Evolutionary conservation across 176 grass and related monocot species (phyloP).

Genomic region (Avena sativa): DNA sequence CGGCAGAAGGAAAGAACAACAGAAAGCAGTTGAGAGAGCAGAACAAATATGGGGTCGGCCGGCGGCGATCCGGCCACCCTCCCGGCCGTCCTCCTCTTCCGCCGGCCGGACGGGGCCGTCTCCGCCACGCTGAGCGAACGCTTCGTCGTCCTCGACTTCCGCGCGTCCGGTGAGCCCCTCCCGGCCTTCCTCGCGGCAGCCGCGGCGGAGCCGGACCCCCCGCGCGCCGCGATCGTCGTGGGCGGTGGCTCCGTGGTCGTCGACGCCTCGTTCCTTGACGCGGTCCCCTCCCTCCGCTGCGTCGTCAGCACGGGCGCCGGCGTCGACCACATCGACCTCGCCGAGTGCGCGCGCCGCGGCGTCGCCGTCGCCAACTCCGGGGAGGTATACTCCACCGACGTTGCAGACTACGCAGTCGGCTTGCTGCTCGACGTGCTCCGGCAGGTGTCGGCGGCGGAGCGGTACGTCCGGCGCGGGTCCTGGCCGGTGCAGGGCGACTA

Average conservation of each 20-base stretch:
- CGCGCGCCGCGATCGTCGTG: conserved; percentile 32
- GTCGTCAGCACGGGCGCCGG: conserved; percentile 44
- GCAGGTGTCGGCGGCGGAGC: conserved; percentile 41
- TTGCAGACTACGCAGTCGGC: conserved; percentile 57
- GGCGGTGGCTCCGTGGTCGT: not conserved
- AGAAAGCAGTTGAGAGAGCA: not conserved
- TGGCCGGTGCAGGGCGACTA: conserved; percentile 48
- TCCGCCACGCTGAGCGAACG: not conserved
- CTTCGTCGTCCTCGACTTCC: conserved; percentile 38
- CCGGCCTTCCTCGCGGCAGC: conserved; percentile 41
- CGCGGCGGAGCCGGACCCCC: not conserved
- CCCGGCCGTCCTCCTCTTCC: conserved; percentile 25
- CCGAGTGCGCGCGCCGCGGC: conserved; percentile 49
- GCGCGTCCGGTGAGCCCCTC: conserved; percentile 15
- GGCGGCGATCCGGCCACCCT: not conserved
- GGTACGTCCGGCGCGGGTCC: conserved; percentile 38
- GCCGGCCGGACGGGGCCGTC: not conserved
- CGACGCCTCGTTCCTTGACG: conserved; percentile 32
- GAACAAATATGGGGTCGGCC: not conserved
- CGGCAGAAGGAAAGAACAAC: not conserved
- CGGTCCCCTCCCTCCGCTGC: conserved; percentile 37
- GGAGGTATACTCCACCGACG: conserved; percentile 33
- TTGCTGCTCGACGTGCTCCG: conserved; percentile 55
- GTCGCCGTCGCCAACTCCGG: conserved; percentile 38
- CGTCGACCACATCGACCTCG: conserved; percentile 59